Evolutionary conservation across 1,139 yeast genomes (phyloP).

Genomic region (Scheffersomyces insectosa): DNA sequence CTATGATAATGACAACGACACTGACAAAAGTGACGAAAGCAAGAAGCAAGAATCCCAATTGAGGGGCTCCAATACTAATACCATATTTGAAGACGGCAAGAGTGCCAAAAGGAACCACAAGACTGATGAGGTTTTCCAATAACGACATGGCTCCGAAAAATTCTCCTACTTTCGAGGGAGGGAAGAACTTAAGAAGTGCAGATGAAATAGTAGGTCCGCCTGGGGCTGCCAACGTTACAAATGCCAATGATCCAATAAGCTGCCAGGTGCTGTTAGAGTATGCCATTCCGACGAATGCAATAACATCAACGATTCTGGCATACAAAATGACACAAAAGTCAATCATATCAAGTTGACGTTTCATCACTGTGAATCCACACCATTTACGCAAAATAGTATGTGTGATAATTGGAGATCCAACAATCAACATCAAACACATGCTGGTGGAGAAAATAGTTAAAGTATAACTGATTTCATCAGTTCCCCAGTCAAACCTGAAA

Average conservation of each 20-base stretch:
- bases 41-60: not conserved
- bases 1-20: not conserved
- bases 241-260: slow-evolving; percentile 5
- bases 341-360: slow-evolving; percentile 12
- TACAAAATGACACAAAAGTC: slow-evolving; percentile 10
- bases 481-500: slow-evolving; percentile 1
- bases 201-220: slow-evolving; percentile 13
- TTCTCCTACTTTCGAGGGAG: slow-evolving; percentile 16
- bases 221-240: not conserved
- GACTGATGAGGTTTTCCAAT: slow-evolving; percentile 10
- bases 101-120: slow-evolving; percentile 9
- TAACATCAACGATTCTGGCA: slow-evolving; percentile 3
- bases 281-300: slow-evolving; percentile 2
- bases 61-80: not conserved
- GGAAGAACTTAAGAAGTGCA: slow-evolving; percentile 15
- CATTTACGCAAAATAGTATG: slow-evolving; percentile 9
- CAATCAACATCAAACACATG: not conserved
- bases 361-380: slow-evolving; percentile 5
- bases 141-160: slow-evolving; percentile 15
- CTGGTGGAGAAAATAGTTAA: not conserved
- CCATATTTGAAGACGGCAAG: slow-evolving; percentile 11
- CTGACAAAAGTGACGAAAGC: not conserved
- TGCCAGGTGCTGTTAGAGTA: slow-evolving; percentile 7
- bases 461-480: slow-evolving; percentile 1
- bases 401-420: slow-evolving; percentile 11